These are phyloP conservation scores for Ogataea allantospora DNA, from an alignment of 805 yeast species.

Conservation along the genomic window DNA sequence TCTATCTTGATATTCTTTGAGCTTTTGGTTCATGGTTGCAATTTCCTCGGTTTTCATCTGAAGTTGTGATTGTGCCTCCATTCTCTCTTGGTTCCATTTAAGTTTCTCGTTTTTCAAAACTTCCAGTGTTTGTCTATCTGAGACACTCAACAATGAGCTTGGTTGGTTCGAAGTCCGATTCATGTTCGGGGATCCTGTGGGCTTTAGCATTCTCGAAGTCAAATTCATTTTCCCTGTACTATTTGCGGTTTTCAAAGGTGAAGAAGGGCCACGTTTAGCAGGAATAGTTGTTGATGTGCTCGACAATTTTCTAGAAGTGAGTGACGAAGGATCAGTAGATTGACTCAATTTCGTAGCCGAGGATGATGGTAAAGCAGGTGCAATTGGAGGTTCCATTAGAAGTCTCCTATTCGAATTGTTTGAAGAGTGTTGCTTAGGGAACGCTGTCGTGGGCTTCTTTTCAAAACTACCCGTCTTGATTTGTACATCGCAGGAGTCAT, in stretches of 20 bases:
- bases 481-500: slow-evolving; percentile 53
- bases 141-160: slow-evolving; percentile 14
- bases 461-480: slow-evolving; percentile 31
- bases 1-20: slow-evolving; percentile 47
- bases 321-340: slow-evolving; percentile 9
- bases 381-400: background rate
- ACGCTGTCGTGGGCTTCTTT: background rate
- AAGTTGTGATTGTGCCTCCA: slow-evolving; percentile 28
- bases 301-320: slow-evolving; percentile 16
- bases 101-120: slow-evolving; percentile 53
- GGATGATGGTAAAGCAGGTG: slow-evolving; percentile 1
- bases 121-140: slow-evolving; percentile 47
- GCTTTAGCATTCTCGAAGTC: slow-evolving; percentile 29
- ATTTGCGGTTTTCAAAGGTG: slow-evolving; percentile 51
- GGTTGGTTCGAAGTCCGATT: slow-evolving; percentile 21
- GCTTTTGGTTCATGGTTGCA: slow-evolving; percentile 32
- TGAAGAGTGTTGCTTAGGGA: background rate
- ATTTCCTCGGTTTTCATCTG: slow-evolving; percentile 33
- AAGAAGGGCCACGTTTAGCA: slow-evolving; percentile 66
- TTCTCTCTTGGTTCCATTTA: slow-evolving; percentile 41
- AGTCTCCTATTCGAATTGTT: background rate
- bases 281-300: slow-evolving; percentile 41
- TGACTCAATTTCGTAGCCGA: slow-evolving; percentile 6
- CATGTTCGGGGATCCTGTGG: slow-evolving; percentile 14
- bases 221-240: slow-evolving; percentile 24